phyloP scores from a whole-genome alignment of 257 asterid genomes.

The Nicotiana sylvestris region DNA sequence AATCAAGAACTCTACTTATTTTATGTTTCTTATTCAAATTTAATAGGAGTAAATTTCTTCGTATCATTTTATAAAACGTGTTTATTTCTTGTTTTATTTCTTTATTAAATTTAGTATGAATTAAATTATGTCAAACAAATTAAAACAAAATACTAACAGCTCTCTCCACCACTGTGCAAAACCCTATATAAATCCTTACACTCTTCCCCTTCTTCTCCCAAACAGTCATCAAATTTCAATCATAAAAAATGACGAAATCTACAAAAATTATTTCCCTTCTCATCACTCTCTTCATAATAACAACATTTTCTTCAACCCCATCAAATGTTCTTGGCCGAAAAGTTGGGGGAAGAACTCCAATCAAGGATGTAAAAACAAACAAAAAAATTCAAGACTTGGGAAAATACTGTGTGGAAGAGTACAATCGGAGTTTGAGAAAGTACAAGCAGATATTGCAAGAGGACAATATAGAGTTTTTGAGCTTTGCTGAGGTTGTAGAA shows the following conservation, averaged over 20 bases:
- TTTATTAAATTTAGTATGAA: neutral
- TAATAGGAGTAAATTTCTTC: no score
- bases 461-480: neutral
- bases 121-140: neutral
- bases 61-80: neutral
- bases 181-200: constrained; percentile 6
- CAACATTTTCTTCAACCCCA: constrained; percentile 7
- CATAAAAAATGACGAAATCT: neutral
- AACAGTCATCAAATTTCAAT: neutral
- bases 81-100: no score
- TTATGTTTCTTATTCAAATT: no score
- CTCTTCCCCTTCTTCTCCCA: neutral
- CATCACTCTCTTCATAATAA: constrained; percentile 14
- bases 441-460: neutral
- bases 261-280: neutral
- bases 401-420: constrained; percentile 45
- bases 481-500: constrained; percentile 45
- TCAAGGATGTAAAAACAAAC: constrained; percentile 44
- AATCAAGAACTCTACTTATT: no score
- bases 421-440: constrained; percentile 9
- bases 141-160: no score
- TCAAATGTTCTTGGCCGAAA: constrained; percentile 15
- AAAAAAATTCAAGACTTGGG: constrained; percentile 57
- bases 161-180: neutral
- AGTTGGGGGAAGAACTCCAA: constrained; percentile 41